Evolutionary conservation across 106 monocot genomes (phyloP).

Genomic region (Acorus gramineus): DNA sequence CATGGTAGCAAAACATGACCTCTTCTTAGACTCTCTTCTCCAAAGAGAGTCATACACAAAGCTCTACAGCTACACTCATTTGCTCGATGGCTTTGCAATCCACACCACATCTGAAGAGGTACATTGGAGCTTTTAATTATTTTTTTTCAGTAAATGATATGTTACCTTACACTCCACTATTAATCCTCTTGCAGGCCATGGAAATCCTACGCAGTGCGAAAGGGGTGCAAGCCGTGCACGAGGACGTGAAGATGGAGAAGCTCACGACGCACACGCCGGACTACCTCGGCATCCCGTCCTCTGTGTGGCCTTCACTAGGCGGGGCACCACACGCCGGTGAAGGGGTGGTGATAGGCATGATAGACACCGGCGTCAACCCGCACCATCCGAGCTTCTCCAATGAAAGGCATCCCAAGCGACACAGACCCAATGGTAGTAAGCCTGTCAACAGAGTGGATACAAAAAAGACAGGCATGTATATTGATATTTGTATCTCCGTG

Average conservation of each 20-base stretch:
- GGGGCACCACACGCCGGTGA: constrained; percentile 45
- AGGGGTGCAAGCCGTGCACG: constrained; percentile 42
- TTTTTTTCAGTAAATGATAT: neutral
- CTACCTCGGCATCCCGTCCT: constrained; percentile 34
- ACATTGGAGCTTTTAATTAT: neutral
- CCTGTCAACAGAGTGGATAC: no score
- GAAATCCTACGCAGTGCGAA: constrained; percentile 30
- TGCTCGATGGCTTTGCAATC: constrained; percentile 55
- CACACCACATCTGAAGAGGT: constrained; percentile 44
- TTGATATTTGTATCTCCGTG: no score
- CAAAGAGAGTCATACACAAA: constrained; percentile 49
- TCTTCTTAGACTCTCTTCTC: constrained; percentile 52
- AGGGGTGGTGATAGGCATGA: constrained; percentile 61
- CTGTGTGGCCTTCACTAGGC: constrained; percentile 53
- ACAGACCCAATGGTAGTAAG: constrained; percentile 1
- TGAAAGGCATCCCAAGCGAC: neutral
- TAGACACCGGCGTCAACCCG: constrained; percentile 78
- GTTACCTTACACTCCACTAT: neutral
- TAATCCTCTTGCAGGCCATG: constrained; percentile 19
- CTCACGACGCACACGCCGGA: constrained; percentile 67
- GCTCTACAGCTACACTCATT: constrained; percentile 52
- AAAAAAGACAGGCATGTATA: no score
- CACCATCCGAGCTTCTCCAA: constrained; percentile 61
- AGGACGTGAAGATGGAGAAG: constrained; percentile 52
- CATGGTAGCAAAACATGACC: constrained; percentile 41